These are phyloP conservation scores for Alternaria angustiovoidea DNA, from an alignment of 2,329 filamentous ascomycete genomes.

Conservation along the genomic window DNA sequence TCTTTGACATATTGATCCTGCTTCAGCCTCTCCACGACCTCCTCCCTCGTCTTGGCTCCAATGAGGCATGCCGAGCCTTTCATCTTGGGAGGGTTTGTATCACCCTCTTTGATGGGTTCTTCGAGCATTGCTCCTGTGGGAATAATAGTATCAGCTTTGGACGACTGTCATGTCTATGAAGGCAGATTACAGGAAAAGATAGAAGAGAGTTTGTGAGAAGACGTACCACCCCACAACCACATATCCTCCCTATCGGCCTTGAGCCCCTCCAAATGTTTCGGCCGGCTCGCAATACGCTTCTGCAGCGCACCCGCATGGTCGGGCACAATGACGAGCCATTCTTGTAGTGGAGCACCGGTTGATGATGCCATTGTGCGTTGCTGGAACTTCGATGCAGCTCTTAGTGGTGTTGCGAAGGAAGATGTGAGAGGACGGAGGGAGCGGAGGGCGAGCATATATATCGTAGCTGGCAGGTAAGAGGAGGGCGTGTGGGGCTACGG, in stretches of 20 bases:
- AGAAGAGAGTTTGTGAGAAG: neutral
- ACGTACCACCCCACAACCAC: constrained; percentile 49
- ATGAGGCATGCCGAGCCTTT: constrained; percentile 76
- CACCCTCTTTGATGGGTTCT: constrained; percentile 62
- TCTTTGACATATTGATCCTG: constrained; percentile 75
- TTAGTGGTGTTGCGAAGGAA: neutral
- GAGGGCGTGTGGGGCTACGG: constrained; percentile 4
- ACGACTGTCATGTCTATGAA: neutral
- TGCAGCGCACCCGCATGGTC: constrained; percentile 54
- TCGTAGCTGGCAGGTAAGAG: neutral
- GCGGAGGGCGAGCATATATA: constrained; percentile 18
- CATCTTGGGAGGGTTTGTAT: constrained; percentile 69
- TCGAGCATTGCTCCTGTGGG: constrained; percentile 46
- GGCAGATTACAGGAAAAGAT: neutral
- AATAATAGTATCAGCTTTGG: neutral
- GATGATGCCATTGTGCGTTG: constrained; percentile 33
- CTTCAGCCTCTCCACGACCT: constrained; percentile 71
- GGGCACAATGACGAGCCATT: constrained; percentile 62
- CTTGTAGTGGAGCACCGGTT: constrained; percentile 37
- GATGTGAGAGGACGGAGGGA: constrained; percentile 4
- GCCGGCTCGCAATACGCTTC: constrained; percentile 54
- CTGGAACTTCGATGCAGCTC: neutral
- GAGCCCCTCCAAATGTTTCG: constrained; percentile 45
- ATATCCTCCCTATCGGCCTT: constrained; percentile 38
- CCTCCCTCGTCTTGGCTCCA: constrained; percentile 72